These are phyloP conservation scores for Dalbergia cochinchinensis DNA, from an alignment of 306 rosid genomes.

Conservation along the genomic window DNA sequence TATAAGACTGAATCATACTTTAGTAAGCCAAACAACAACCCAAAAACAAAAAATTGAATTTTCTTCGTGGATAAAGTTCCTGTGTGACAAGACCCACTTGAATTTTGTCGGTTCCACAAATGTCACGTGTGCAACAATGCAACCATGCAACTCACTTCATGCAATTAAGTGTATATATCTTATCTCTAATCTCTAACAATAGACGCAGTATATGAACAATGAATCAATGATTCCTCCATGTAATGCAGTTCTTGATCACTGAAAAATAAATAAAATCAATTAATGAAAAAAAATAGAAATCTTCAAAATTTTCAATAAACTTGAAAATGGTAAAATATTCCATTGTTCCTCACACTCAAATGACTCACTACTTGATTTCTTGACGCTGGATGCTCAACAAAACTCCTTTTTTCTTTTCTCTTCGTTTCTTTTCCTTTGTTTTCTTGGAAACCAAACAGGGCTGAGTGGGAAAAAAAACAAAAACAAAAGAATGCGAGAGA, in stretches of 20 bases:
- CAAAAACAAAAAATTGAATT: neutral
- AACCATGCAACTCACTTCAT: slow-evolving; percentile 12
- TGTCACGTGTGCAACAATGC: neutral
- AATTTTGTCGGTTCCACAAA: neutral
- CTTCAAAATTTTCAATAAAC: neutral
- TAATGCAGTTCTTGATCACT: neutral
- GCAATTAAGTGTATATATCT: neutral
- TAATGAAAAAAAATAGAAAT: neutral
- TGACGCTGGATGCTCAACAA: neutral
- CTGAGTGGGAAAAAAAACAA: neutral
- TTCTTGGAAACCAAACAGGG: slow-evolving; percentile 38
- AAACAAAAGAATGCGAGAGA: neutral
- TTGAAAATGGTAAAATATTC: neutral
- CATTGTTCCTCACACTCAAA: neutral
- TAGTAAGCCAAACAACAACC: neutral
- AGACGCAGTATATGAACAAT: neutral
- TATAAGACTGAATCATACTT: neutral
- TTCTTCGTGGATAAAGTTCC: neutral
- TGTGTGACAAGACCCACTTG: neutral
- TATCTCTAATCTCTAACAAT: neutral
- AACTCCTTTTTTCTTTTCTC: no score
- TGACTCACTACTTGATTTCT: neutral
- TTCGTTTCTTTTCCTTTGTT: neutral
- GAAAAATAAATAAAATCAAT: neutral
- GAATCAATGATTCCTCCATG: neutral